Base-by-base conservation (phyloP, 345 rosid genomes). In the Eucalyptus sp. region DNA sequence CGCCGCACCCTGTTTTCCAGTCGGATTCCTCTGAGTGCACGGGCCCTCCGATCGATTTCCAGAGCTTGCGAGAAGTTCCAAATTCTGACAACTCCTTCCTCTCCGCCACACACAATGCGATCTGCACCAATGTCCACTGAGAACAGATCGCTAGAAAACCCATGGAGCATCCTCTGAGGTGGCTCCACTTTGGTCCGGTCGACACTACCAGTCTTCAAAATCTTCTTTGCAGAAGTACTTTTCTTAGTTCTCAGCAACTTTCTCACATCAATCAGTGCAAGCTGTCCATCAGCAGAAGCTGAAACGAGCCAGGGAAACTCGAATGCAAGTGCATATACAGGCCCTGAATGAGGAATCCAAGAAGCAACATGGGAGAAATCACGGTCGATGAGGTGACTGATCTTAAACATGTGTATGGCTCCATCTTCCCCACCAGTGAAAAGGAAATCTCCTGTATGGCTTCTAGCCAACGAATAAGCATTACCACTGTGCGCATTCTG, bases 301-400 rank as follows among this genome's bases (percentile, higher is more conserved):
- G 99, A 96, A 90, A 97, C 98, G 88, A 97, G 99, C 99, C 99
- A 97, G 17, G 99, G 99, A 89, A 96, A 97, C 94, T 97, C 99
- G 86, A 97, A 96, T 13, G 99, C 96, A 87, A 97, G 95, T 58
- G 98, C 94, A 89, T 94, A 81, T 13, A 97, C 96, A 68, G 99
- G 95, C 86, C 99, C 97, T 24, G 95, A 88, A 92, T 96, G 98
- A 89, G 99, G 96, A 89, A 92, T 87, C 99, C 99, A 97, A 33
- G 97, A 93, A 29, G 98, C 98, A 62, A 97, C 92, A 89, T 91
- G 94, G 50, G 90, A 80, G 60, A 91, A 88, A 58, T 90, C 89
- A 86, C 90, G 87, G 49, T 88, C 89, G 4, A 50, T 24, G 41
- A 86, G 62, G 56, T 84, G 86, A 90, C 86, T 89, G 64, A 96